Evolutionary conservation across 2,329 filamentous ascomycete genomes (phyloP), one percentile per base, ranked within the genome.

Genomic region (Phialophora macrospora): DNA sequence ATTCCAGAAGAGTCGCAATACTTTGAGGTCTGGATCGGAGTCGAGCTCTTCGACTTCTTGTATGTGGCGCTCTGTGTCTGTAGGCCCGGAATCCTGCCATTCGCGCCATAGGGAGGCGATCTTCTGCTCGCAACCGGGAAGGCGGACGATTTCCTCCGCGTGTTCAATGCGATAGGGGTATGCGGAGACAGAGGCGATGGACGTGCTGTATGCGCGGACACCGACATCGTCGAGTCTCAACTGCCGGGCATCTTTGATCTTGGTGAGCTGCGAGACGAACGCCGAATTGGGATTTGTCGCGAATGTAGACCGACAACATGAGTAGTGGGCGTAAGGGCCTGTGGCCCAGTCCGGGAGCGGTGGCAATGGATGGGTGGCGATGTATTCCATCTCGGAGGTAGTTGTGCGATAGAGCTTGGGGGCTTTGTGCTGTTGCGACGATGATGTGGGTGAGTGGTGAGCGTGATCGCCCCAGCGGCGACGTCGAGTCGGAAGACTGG

Each of bases 101-200:
- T 97, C 90, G 22, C 88, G 82, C 76, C 90, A 97, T 0, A 97
- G 82, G 55, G 86, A 82, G 0, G 90, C 90, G 46, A 95, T 90
- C 76, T 95, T 97, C 54, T 81, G 79, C 49, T 93, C 89, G 74
- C 93, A 97, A 0, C 92, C 91, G 0, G 93, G 93, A 0, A 99
- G 79, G 3, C 77, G 71, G 4, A 77, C 73, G 32, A 84, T 74
- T 67, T 84, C 81, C 2, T 75, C 73, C 0, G 79, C 72, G 3
- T 73, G 80, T 22, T 75, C 79, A 66, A 90, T 74, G 48, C 74
- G 77, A 72, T 87, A 79, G 0, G 93, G 92, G 73, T 97, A 97
- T 0, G 94, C 91, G 3, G 91, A 87, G 20, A 99, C 77, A 0
- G 91, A 81, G 5, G 95, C 92, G 70, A 98, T 96, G 12, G 90